These are phyloP conservation scores for Capsella bursapastoris DNA, from an alignment of 345 rosid genomes.

Conservation along the genomic window DNA sequence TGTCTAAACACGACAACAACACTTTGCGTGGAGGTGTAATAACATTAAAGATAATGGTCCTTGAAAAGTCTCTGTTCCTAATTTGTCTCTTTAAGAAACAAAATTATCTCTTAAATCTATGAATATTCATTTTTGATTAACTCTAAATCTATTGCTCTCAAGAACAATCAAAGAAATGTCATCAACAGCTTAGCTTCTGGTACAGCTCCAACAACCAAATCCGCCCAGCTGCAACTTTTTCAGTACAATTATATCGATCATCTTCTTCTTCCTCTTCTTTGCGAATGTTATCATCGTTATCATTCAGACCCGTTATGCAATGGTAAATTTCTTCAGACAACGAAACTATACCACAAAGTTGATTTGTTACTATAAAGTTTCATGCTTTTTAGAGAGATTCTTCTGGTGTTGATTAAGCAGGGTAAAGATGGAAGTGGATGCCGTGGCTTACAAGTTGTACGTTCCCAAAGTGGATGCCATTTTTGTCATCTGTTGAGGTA, in stretches of 20 bases:
- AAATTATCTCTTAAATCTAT: conserved; percentile 10
- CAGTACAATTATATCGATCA: neutral
- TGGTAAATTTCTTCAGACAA: conserved; percentile 30
- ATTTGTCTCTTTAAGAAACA: conserved; percentile 1
- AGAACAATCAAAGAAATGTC: conserved; percentile 30
- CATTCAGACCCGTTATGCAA: conserved; percentile 39
- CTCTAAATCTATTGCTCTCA: conserved; percentile 20
- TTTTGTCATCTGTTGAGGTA: conserved; percentile 48
- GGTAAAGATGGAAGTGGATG: conserved; percentile 39
- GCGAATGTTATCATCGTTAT: neutral
- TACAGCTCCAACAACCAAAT: conserved; percentile 18
- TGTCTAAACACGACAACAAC: conserved; percentile 31
- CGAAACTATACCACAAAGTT: neutral
- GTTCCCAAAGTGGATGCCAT: conserved; percentile 47
- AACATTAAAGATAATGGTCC: conserved; percentile 20
- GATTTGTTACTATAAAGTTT: neutral
- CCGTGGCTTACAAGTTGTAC: conserved; percentile 46
- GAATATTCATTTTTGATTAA: neutral
- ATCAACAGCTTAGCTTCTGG: conserved; percentile 25
- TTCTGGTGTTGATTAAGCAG: conserved; percentile 20
- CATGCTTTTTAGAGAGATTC: neutral
- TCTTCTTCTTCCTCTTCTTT: conserved; percentile 16
- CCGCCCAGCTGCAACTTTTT: neutral
- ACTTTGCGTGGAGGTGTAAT: conserved; percentile 44
- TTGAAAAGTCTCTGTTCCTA: conserved; percentile 35